Percentiles rank a stretch among this genome's conserved stretches.
Evolutionary conservation across 257 asterid species (phyloP).

Genomic region (Ophiorrhiza pumila): DNA sequence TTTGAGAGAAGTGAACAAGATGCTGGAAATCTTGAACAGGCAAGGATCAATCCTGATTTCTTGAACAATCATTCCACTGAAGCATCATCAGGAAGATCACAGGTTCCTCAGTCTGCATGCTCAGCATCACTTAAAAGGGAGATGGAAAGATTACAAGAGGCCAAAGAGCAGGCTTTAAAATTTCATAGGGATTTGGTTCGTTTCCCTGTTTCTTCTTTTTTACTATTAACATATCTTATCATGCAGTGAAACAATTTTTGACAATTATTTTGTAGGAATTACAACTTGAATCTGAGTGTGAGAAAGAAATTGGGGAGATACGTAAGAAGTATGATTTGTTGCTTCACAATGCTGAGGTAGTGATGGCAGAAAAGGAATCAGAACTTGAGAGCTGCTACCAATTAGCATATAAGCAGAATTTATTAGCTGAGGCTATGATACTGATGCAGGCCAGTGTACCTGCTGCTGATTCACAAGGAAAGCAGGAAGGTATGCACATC

Average conservation of each 20-base stretch:
- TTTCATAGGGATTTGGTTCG: constrained; percentile 51
- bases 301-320: constrained; percentile 36
- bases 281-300: constrained; percentile 30
- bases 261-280: constrained; percentile 35
- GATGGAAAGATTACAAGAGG: constrained; percentile 39
- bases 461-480: constrained; percentile 29
- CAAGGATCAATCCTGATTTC: constrained; percentile 7
- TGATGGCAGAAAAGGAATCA: constrained; percentile 14
- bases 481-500: constrained; percentile 21
- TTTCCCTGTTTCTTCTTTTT: constrained; percentile 12
- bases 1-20: constrained; percentile 4
- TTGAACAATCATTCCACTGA: constrained; percentile 17
- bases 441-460: constrained; percentile 7
- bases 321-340: constrained; percentile 31
- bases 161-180: constrained; percentile 29
- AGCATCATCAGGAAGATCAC: constrained; percentile 18
- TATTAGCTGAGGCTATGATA: constrained; percentile 41
- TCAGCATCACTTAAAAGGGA: constrained; percentile 31
- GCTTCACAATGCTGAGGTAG: constrained; percentile 24
- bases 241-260: constrained; percentile 8
- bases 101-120: constrained; percentile 26
- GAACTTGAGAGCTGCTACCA: constrained; percentile 19
- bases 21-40: constrained; percentile 12
- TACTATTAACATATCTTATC: neutral
- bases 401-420: constrained; percentile 20